These are phyloP conservation scores for Metarhizium humberi DNA, from an alignment of 2,329 filamentous ascomycete species.

Conservation along the genomic window DNA sequence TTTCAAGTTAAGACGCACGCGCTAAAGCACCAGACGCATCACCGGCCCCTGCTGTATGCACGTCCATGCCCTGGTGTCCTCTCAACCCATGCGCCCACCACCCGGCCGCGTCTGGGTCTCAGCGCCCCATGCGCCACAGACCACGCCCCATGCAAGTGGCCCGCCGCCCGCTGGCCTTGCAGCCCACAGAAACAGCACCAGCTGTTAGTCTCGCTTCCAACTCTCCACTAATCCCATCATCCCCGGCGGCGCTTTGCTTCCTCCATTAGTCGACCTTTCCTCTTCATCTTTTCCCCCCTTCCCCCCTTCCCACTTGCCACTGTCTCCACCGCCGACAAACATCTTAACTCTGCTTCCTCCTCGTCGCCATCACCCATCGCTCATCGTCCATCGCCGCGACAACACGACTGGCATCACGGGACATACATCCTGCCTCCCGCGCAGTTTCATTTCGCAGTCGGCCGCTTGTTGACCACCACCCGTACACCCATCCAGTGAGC, in stretches of 20 bases:
- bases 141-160: constrained; percentile 1
- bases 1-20: not conserved
- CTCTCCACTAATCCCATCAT: constrained; percentile 15
- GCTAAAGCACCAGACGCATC: constrained; percentile 1
- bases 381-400: constrained; percentile 3
- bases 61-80: constrained; percentile 4
- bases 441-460: not conserved
- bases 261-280: constrained; percentile 15
- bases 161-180: constrained; percentile 1
- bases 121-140: constrained; percentile 2
- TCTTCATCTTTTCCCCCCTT: constrained; percentile 15
- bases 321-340: constrained; percentile 16
- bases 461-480: not conserved
- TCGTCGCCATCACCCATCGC: constrained; percentile 7
- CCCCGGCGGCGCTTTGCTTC: constrained; percentile 11
- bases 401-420: not conserved
- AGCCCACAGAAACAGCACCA: constrained; percentile 2
- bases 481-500: not conserved
- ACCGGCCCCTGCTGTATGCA: constrained; percentile 12
- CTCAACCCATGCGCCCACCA: constrained; percentile 7
- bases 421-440: not conserved
- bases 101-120: constrained; percentile 7
- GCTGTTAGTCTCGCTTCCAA: constrained; percentile 10
- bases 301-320: constrained; percentile 10
- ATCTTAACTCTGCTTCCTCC: constrained; percentile 8